Evolutionary conservation across 176 grass and related monocot species (phyloP).

Genomic region (Bromus sterilis): DNA sequence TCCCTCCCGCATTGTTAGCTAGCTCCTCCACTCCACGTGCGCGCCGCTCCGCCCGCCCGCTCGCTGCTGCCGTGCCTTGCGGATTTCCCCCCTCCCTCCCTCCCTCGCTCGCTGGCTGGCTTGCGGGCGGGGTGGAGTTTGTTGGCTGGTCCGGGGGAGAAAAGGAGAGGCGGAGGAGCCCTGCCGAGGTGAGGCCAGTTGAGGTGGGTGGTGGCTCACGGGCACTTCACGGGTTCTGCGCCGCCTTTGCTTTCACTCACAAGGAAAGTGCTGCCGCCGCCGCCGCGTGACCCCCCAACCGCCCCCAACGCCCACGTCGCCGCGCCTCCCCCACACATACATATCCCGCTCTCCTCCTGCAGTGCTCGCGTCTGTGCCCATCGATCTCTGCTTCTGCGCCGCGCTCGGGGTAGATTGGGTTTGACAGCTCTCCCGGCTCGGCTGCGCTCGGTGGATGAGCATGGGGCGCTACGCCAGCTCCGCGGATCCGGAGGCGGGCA

Average conservation of each 20-base stretch:
- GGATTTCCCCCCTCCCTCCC: background rate
- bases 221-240: conserved; percentile 34
- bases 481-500: conserved; percentile 59
- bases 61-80: conserved; percentile 10
- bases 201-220: conserved; percentile 17
- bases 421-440: background rate
- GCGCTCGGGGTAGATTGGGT: background rate
- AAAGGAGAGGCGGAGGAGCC: conserved; percentile 21
- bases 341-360: background rate
- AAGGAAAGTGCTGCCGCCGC: conserved; percentile 27
- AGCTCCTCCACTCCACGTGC: background rate
- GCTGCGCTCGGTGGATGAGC: conserved; percentile 10
- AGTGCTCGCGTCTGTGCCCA: background rate
- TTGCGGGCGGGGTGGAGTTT: background rate
- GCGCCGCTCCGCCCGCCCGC: no score
- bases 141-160: conserved; percentile 11
- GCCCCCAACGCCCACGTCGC: conserved; percentile 34
- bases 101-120: background rate
- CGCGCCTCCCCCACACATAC: background rate
- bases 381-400: background rate
- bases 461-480: conserved; percentile 32
- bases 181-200: background rate
- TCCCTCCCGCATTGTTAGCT: background rate
- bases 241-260: conserved; percentile 36
- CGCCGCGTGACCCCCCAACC: conserved; percentile 32